A percentile compares a stretch with the other conserved stretches of the same genome.
These are phyloP conservation scores for Helicostylum pulchrum DNA, from an alignment of 192 early-diverging fungal species.

Conservation along the genomic window DNA sequence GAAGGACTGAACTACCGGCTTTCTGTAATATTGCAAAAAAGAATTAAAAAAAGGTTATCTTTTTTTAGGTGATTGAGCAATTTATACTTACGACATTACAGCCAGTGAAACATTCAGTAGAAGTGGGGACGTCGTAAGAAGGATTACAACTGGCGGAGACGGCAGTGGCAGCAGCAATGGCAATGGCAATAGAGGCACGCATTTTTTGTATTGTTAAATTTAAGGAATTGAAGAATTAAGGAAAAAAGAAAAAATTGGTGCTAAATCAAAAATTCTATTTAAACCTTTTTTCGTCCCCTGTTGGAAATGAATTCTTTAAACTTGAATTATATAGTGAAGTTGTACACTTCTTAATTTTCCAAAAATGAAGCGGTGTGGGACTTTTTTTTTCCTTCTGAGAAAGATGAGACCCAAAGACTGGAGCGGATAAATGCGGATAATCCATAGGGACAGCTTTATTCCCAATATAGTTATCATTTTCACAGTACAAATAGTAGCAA, in stretches of 20 bases:
- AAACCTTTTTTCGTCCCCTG: background rate
- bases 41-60: background rate
- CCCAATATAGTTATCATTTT: background rate
- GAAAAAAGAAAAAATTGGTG: background rate
- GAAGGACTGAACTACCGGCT: constrained; percentile 17
- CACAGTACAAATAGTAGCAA: too few relatives aligned
- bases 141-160: constrained; percentile 22
- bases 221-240: too few relatives aligned
- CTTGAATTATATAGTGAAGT: too few relatives aligned
- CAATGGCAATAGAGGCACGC: constrained; percentile 30
- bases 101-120: constrained; percentile 25
- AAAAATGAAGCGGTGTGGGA: background rate
- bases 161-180: constrained; percentile 13
- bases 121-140: constrained; percentile 24
- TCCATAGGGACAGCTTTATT: background rate
- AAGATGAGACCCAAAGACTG: background rate
- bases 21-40: constrained; percentile 17
- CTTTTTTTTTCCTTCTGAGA: background rate
- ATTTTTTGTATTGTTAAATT: constrained; percentile 13
- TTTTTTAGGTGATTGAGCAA: too few relatives aligned
- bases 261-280: constrained; percentile 1
- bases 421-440: background rate
- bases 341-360: too few relatives aligned
- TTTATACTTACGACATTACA: constrained; percentile 32
- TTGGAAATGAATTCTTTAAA: too few relatives aligned